A percentile compares a stretch with the other conserved stretches of the same genome.
These are phyloP conservation scores for Phytophthora sansomeana DNA, from an alignment of 352 stramenopile genomes.

Conservation along the genomic window DNA sequence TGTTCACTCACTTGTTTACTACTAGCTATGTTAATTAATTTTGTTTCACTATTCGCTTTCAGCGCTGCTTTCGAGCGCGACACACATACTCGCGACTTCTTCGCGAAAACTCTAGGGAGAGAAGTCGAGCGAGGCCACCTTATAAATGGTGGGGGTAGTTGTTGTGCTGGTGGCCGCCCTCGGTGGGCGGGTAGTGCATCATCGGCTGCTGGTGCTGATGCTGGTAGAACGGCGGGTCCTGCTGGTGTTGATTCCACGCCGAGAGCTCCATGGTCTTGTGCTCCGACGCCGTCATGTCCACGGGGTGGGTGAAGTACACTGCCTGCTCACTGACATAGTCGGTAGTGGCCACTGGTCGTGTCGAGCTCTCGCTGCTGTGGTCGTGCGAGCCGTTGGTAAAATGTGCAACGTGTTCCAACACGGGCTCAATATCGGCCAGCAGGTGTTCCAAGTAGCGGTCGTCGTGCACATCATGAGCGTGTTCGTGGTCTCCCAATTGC, in stretches of 20 bases:
- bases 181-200: conserved; percentile 22
- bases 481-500: conserved; percentile 17
- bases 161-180: conserved; percentile 21
- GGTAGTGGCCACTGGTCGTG: conserved; percentile 28
- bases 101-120: conserved; percentile 16
- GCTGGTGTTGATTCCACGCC: conserved; percentile 34
- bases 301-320: conserved; percentile 29
- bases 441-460: conserved; percentile 56
- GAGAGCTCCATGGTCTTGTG: conserved; percentile 39
- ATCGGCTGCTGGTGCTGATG: conserved; percentile 21
- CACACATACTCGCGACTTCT: conserved; percentile 20
- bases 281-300: conserved; percentile 21
- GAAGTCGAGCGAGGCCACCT: conserved; percentile 17
- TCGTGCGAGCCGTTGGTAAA: conserved; percentile 43
- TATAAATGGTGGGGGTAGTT: conserved; percentile 36
- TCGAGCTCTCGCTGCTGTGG: conserved; percentile 7
- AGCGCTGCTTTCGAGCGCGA: too few relatives aligned
- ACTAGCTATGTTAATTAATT: conserved; percentile 44
- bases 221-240: conserved; percentile 15
- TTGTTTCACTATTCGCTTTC: conserved; percentile 28
- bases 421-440: conserved; percentile 56
- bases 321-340: conserved; percentile 31
- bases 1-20: conserved; percentile 37
- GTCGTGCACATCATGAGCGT: conserved; percentile 39
- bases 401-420: conserved; percentile 59